Base-by-base conservation (phyloP, 495 filamentous ascomycete genomes). In the Stereocaulon alpinum region DNA sequence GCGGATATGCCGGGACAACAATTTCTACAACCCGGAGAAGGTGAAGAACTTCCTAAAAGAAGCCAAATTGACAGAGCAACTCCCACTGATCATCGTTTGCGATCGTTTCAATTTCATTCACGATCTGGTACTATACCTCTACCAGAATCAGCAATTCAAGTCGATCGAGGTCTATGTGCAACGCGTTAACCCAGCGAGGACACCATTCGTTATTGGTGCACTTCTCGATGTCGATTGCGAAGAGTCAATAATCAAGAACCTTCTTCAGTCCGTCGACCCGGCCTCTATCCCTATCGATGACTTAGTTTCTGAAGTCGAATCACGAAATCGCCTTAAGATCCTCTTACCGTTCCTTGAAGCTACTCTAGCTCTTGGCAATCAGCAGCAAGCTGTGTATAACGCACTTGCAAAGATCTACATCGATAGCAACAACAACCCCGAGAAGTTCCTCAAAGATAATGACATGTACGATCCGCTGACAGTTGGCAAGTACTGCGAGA, bases 31-130 rank as follows among this genome's bases (percentile, higher is more conserved):
- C 72, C 82, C 91, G 0, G 91, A 96, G 72, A 93, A 95, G 77
- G 92, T 97, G 51, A 96, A 96, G 77, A 99, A 99, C 78, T 99
- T 97, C 82, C 78, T 99, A 55, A 99, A 97, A 76, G 94, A 99
- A 71, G 91, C 93, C 42, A 85, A 83, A 63, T 79, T 99, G 58
- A 86, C 84, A 6, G 93, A 97, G 72, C 91, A 96, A 74, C 80
- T 97, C 47, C 94, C 94, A 17, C 77, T 99, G 58, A 97, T 99
- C 75, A 95, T 97, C 67, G 94, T 99, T 62, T 97, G 94, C 73
- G 94, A 99, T 66, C 89, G 91, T 18, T 96, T 94, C 80, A 95
- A 96, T 76, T 92, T 99, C 69, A 89, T 96, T 59, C 94, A 99
- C 67, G 94, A 99, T 69, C 70, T 99, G 66, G 88, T 99, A 29